Percentiles rank a stretch among this genome's conserved stretches.
Conservation (phyloP, 257 asterid genomes). For the Sherardia arvensis region DNA sequence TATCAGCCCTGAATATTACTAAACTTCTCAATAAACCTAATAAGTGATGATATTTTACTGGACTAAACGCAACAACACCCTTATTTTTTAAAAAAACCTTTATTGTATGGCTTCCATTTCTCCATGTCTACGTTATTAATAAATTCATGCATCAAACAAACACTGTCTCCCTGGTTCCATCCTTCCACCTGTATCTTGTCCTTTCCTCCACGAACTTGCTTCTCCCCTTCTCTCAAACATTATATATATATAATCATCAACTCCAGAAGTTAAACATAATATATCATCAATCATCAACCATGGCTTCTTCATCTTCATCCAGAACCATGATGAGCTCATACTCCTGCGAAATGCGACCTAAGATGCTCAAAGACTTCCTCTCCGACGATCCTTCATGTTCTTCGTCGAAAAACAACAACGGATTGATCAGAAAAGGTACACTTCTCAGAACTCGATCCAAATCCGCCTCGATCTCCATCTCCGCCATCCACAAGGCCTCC, state of each 20-base stretch:
- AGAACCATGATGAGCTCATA: constrained; percentile 4
- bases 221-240: constrained; percentile 7
- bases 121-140: background rate
- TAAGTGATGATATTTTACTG: no score
- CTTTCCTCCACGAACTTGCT: constrained; percentile 8
- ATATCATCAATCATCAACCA: no score
- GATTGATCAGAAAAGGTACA: background rate
- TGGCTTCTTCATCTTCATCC: constrained; percentile 19
- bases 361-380: constrained; percentile 66
- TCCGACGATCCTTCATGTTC: constrained; percentile 25
- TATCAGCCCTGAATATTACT: no score
- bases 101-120: background rate
- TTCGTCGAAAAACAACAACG: background rate
- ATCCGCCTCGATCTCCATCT: constrained; percentile 47
- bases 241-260: background rate
- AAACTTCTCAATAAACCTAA: no score
- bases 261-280: no score
- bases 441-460: constrained; percentile 42
- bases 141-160: background rate
- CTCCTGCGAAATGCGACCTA: constrained; percentile 31
- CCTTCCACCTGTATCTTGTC: background rate
- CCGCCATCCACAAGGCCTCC: constrained; percentile 42
- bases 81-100: no score
- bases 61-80: no score
- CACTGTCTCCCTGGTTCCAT: background rate